Percentiles rank a stretch among this genome's conserved stretches.
These are phyloP conservation scores for Onygenales sp. DNA, from an alignment of 2,329 filamentous ascomycete genomes.

Conservation along the genomic window DNA sequence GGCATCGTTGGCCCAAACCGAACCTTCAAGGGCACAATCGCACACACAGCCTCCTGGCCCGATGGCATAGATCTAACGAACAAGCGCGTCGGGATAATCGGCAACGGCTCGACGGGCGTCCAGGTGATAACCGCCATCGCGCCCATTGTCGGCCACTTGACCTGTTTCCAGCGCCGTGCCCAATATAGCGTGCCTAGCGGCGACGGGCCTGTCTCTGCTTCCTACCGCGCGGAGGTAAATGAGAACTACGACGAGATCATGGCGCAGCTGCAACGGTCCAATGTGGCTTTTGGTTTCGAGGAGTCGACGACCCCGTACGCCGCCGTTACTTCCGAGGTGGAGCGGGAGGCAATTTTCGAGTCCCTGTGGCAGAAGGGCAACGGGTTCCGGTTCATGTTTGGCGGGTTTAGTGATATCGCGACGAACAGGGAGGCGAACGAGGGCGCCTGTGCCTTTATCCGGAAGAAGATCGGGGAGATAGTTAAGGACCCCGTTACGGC, in stretches of 20 bases:
- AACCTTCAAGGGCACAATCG: neutral
- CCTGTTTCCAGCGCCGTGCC: neutral
- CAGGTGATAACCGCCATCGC: neutral
- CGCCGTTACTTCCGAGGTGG: neutral
- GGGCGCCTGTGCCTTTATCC: neutral
- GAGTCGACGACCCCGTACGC: neutral
- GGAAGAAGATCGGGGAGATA: neutral
- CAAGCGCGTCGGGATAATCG: neutral
- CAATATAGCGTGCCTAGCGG: neutral
- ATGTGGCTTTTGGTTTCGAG: neutral
- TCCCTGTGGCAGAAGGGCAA: neutral
- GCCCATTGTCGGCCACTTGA: neutral
- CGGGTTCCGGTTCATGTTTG: neutral
- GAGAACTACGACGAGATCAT: neutral
- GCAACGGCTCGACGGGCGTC: neutral
- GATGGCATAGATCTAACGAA: neutral
- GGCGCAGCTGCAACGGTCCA: neutral
- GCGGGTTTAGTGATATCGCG: neutral
- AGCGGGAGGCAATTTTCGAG: neutral
- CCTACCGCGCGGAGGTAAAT: neutral
- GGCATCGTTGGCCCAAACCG: neutral
- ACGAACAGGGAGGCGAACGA: neutral
- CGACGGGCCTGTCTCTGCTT: neutral
- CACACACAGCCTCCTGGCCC: neutral
- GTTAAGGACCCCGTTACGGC: neutral